phyloP scores from a whole-genome alignment of 352 stramenopile species.

The Pythium brachiatum region DNA sequence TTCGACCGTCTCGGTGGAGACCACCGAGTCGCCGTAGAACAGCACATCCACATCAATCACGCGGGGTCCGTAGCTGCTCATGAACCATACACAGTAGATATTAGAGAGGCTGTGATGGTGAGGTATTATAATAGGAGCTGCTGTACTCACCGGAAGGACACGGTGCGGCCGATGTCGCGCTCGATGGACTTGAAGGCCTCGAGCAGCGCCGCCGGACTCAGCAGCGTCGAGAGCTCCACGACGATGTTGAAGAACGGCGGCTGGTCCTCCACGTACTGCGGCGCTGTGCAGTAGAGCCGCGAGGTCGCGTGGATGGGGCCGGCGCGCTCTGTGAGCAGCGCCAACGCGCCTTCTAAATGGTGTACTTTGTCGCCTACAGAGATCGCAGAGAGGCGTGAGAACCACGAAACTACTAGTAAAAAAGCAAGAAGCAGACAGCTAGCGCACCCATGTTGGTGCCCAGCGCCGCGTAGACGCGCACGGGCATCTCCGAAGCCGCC shows the following conservation, averaged over 20 bases:
- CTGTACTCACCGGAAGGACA: constrained; percentile 43
- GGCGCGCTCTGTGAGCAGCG: constrained; percentile 42
- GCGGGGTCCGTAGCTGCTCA: constrained; percentile 86
- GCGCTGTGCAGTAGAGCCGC: constrained; percentile 89
- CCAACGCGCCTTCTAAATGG: constrained; percentile 65
- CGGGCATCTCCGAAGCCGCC: neutral
- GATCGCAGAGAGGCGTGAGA: neutral
- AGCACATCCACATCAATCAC: constrained; percentile 96
- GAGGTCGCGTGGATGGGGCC: constrained; percentile 80
- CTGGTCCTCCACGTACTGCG: constrained; percentile 96
- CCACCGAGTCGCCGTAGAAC: constrained; percentile 81
- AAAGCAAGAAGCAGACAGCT: neutral
- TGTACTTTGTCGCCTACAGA: constrained; percentile 63
- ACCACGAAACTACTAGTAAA: neutral
- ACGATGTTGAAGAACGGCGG: constrained; percentile 94
- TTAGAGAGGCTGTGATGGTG: neutral
- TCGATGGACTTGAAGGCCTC: constrained; percentile 89
- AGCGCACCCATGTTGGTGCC: constrained; percentile 71
- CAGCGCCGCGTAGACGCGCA: constrained; percentile 57
- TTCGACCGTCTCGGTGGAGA: constrained; percentile 63
- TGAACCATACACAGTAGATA: neutral
- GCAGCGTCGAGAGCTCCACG: constrained; percentile 79
- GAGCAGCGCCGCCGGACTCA: constrained; percentile 79
- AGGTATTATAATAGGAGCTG: neutral
- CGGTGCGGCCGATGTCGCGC: constrained; percentile 78